Conservation (phyloP, 2,329 filamentous ascomycete genomes). For the Penicillium frequentans region DNA sequence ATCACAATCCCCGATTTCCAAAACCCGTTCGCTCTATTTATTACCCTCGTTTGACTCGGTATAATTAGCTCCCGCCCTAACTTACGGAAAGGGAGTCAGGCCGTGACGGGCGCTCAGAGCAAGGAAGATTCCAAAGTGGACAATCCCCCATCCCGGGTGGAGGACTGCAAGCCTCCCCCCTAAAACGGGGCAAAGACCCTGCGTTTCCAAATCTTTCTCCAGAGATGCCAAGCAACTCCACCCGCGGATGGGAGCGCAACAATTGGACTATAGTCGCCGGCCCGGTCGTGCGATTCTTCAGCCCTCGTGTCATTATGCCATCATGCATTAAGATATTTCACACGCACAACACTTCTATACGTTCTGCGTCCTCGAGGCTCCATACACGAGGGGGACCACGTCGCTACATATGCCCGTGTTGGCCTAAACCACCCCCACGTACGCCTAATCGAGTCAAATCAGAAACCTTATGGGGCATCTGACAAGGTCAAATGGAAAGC, state of each 20-base stretch:
- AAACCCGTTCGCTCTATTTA: neutral
- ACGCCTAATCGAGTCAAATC: constrained; percentile 3
- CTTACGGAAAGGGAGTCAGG: constrained; percentile 4
- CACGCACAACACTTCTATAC: neutral
- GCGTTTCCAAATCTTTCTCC: constrained; percentile 8
- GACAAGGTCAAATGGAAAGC: neutral
- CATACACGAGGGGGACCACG: neutral
- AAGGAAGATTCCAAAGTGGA: neutral
- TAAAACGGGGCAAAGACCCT: constrained; percentile 10
- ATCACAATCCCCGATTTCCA: neutral
- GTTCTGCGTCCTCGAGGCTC: neutral
- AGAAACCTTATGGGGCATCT: constrained; percentile 3
- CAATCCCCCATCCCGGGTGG: neutral
- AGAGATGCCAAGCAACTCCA: constrained; percentile 6
- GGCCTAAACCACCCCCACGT: constrained; percentile 1
- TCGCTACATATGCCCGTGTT: constrained; percentile 15
- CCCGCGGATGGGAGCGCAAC: constrained; percentile 6
- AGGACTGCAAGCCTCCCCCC: neutral
- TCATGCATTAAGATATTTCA: neutral
- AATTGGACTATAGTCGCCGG: constrained; percentile 13
- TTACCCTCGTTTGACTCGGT: neutral
- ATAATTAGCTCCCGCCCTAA: constrained; percentile 20
- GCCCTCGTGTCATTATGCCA: constrained; percentile 12
- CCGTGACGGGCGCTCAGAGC: neutral
- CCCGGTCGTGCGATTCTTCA: constrained; percentile 11